phyloP scores from a whole-genome alignment of 202 grass and related monocot genomes.

The Schoenoplectus tabernaemontani region DNA sequence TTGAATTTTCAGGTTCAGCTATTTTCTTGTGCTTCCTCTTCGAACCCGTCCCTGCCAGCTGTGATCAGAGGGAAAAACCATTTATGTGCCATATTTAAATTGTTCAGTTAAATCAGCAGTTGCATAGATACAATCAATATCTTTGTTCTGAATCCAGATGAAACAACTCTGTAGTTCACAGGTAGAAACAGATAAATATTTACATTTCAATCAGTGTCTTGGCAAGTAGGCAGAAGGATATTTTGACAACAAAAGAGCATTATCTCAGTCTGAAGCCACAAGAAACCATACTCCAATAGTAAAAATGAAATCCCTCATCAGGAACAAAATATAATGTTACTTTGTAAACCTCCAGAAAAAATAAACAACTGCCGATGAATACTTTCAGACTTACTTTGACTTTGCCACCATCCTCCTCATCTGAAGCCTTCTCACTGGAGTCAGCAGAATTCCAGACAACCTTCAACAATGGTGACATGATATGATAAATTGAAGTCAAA shows the following conservation, averaged over 20 bases:
- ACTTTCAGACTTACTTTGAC: not conserved
- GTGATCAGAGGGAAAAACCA: not conserved
- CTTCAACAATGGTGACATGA: not conserved
- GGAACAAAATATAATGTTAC: not conserved
- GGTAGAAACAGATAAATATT: not conserved
- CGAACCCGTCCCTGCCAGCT: conserved; percentile 13
- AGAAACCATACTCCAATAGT: not conserved
- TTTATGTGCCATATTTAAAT: not conserved
- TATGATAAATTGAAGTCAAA: not conserved
- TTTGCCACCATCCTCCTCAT: not conserved
- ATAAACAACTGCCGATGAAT: not conserved
- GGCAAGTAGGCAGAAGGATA: not conserved
- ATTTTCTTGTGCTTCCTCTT: conserved; percentile 53
- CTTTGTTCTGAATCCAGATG: not conserved
- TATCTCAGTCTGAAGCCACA: not conserved
- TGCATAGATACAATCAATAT: not conserved
- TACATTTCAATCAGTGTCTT: not conserved
- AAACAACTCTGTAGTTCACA: not conserved
- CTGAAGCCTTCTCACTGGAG: not conserved
- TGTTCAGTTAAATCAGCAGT: not conserved
- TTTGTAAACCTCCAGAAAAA: not conserved
- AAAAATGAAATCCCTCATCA: not conserved
- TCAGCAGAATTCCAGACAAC: not conserved
- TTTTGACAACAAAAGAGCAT: not conserved
- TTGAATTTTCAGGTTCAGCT: conserved; percentile 39